Evolutionary conservation across 495 filamentous ascomycete genomes (phyloP).

Genomic region (Penicillium cosmopolitanum): DNA sequence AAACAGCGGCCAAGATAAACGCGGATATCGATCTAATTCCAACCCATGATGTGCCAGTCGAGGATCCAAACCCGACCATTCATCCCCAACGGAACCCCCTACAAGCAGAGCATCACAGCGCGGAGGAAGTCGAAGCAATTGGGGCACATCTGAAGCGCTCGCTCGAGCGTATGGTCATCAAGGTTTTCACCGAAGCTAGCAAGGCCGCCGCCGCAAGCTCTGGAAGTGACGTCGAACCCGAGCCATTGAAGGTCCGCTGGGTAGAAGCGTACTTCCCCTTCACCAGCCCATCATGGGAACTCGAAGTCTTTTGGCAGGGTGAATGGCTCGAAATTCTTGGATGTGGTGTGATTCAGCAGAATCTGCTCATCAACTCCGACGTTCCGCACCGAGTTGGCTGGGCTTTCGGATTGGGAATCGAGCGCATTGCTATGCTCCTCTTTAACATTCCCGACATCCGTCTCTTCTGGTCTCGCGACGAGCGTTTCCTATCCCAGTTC

Average conservation of each 20-base stretch:
- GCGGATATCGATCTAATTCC: conserved; percentile 71
- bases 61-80: conserved; percentile 81
- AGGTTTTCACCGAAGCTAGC: conserved; percentile 81
- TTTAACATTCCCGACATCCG: conserved; percentile 96
- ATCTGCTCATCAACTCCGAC: conserved; percentile 74
- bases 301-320: conserved; percentile 93
- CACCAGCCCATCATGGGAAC: conserved; percentile 91
- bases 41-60: conserved; percentile 68
- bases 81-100: conserved; percentile 83
- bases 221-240: conserved; percentile 47
- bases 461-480: conserved; percentile 92
- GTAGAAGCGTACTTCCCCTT: conserved; percentile 97
- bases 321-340: conserved; percentile 95
- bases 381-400: conserved; percentile 80
- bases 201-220: conserved; percentile 61
- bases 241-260: conserved; percentile 87
- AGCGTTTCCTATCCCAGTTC: conserved; percentile 84
- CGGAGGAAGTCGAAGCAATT: conserved; percentile 80
- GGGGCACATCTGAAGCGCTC: conserved; percentile 87
- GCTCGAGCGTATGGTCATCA: conserved; percentile 83
- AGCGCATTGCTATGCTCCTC: conserved; percentile 93
- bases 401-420: conserved; percentile 94
- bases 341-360: conserved; percentile 87
- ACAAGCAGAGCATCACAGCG: conserved; percentile 68
- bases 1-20: conserved; percentile 53